Evolutionary conservation across 139 green algal genomes (phyloP), one percentile per base, ranked within the genome.

Genomic region (Chlorella sorokiniana): DNA sequence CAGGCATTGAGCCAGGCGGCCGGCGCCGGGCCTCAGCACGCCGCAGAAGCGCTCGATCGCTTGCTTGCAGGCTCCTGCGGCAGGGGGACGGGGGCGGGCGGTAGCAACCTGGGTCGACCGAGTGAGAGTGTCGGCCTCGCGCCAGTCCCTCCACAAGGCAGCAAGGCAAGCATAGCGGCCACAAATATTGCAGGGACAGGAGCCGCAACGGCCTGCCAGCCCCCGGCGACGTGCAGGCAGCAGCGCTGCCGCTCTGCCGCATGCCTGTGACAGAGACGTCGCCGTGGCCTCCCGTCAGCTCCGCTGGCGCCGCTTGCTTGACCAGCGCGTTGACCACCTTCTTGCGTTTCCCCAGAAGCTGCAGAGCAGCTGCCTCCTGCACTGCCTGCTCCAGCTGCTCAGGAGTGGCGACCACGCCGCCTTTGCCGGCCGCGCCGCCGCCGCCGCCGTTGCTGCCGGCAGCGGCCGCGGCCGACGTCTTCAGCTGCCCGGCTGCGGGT

Each of bases 51-150:
- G 22, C 6, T 5, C 20, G 37, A 79, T 56, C 37, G 3, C 22
- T 37, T 25, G 29, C 73, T 79, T 79, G 73, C 73, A 79, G 38
- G 73, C 37, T 3, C 73, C 73, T 79, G 73, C 33, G n/a, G n/a
- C n/a, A n/a, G 35, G 65, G 37, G 11, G 4, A 23, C n/a, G 25
- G 62, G 54, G 16, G 54, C 54, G n/a, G 20, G n/a, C n/a, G n/a
- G n/a, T n/a, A n/a, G n/a, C n/a, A n/a, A n/a, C n/a, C n/a, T n/a
- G n/a, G n/a, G n/a, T n/a, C n/a, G n/a, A n/a, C n/a, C n/a, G n/a
- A n/a, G n/a, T n/a, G n/a, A n/a, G n/a, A n/a, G n/a, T n/a, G n/a
- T n/a, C n/a, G n/a, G n/a, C n/a, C n/a, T n/a, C n/a, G n/a, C n/a
- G n/a, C n/a, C n/a, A n/a, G n/a, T n/a, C n/a, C n/a, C n/a, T n/a